phyloP scores from a whole-genome alignment of 1,284 basidiomycete genomes.

The Microbotryomycetes sp. region DNA sequence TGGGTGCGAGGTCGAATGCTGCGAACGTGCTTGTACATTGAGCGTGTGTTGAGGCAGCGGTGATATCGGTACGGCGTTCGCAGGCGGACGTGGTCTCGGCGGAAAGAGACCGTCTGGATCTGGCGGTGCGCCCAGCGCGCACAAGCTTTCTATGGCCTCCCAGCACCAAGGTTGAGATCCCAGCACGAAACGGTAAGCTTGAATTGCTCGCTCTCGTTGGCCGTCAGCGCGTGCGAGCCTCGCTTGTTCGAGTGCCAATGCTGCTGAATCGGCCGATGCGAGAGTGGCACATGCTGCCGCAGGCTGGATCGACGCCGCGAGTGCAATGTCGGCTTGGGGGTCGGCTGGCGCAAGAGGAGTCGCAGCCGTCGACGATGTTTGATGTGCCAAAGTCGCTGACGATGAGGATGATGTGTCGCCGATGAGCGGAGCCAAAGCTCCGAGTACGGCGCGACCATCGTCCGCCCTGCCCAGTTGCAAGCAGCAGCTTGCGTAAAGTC shows the following conservation, averaged over 20 bases:
- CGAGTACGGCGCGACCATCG: slow-evolving; percentile 34
- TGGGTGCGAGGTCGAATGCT: neutral
- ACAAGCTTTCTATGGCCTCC: slow-evolving; percentile 89
- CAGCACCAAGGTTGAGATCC: slow-evolving; percentile 71
- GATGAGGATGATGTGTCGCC: slow-evolving; percentile 2
- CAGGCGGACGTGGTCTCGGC: neutral
- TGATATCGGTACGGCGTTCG: neutral
- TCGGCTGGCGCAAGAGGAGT: neutral
- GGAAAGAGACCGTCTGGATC: slow-evolving; percentile 21
- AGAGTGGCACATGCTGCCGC: too few relatives aligned
- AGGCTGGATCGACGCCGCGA: too few relatives aligned
- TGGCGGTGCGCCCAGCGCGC: slow-evolving; percentile 59
- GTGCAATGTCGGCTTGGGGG: neutral
- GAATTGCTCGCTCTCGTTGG: slow-evolving; percentile 59
- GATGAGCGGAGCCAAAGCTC: slow-evolving; percentile 5
- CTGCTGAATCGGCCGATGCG: neutral
- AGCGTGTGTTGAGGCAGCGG: neutral
- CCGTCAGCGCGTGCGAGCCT: slow-evolving; percentile 63
- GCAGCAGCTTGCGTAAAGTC: slow-evolving; percentile 33
- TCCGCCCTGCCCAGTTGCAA: slow-evolving; percentile 25
- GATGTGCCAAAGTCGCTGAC: neutral
- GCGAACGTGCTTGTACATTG: neutral
- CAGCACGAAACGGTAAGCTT: slow-evolving; percentile 66
- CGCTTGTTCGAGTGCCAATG: slow-evolving; percentile 30
- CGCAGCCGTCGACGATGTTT: neutral